These are phyloP conservation scores for Mucuna pruriens DNA, from an alignment of 306 rosid species.

Conservation along the genomic window DNA sequence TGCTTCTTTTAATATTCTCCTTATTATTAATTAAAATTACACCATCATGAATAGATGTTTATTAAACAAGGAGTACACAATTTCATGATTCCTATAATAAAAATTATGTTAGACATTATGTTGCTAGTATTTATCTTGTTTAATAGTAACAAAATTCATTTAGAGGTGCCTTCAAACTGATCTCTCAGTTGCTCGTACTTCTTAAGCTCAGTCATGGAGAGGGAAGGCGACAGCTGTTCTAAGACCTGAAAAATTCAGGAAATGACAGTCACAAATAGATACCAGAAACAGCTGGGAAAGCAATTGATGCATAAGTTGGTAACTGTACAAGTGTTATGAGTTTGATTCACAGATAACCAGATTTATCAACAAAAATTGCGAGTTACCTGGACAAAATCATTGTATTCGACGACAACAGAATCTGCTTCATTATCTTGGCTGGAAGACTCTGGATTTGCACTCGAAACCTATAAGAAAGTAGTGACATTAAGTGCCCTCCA, in stretches of 20 bases:
- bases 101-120: too few relatives aligned
- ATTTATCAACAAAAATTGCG: constrained; percentile 1
- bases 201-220: constrained; percentile 76
- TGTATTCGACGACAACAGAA: constrained; percentile 64
- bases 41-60: too few relatives aligned
- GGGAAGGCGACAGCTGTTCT: constrained; percentile 75
- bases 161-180: constrained; percentile 86
- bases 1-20: too few relatives aligned
- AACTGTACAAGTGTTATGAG: neutral
- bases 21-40: too few relatives aligned
- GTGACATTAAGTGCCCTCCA: constrained; percentile 19
- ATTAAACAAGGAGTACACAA: too few relatives aligned
- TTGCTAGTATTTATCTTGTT: too few relatives aligned
- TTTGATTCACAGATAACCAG: neutral
- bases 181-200: constrained; percentile 84
- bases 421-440: constrained; percentile 58
- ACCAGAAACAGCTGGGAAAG: constrained; percentile 13
- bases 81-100: too few relatives aligned
- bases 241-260: constrained; percentile 63
- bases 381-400: constrained; percentile 82
- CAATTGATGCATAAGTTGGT: constrained; percentile 6
- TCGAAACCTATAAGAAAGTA: constrained; percentile 62
- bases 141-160: constrained; percentile 42
- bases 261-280: constrained; percentile 26
- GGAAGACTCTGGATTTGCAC: constrained; percentile 63